Percentiles rank a stretch among this genome's conserved stretches.
phyloP scores from a whole-genome alignment of 805 yeast species.

The Nakazawaea pomicola region DNA sequence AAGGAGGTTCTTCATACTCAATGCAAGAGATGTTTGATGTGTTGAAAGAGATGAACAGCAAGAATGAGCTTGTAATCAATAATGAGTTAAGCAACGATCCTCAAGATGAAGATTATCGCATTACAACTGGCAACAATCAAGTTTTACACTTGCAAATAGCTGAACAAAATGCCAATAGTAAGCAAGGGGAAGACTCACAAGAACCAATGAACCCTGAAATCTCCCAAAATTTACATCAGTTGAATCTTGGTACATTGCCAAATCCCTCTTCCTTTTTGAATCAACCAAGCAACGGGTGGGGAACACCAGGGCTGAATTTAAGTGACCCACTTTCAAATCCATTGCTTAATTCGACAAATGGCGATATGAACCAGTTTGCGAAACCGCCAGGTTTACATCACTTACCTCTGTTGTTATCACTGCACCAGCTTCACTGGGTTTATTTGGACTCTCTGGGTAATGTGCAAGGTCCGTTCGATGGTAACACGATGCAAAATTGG shows the following conservation, averaged over 20 bases:
- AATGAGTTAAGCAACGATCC: neutral
- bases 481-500: slow-evolving; percentile 77
- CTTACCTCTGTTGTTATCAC: slow-evolving; percentile 21
- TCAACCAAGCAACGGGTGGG: neutral
- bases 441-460: slow-evolving; percentile 67
- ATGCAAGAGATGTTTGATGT: slow-evolving; percentile 49
- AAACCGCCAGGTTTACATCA: slow-evolving; percentile 19
- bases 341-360: slow-evolving; percentile 11
- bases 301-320: neutral
- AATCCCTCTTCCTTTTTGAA: neutral
- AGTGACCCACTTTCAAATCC: neutral
- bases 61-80: slow-evolving; percentile 21
- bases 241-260: neutral
- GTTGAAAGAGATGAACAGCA: slow-evolving; percentile 37
- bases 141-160: slow-evolving; percentile 1
- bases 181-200: no score
- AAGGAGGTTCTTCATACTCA: slow-evolving; percentile 39
- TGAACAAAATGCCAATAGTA: neutral
- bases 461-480: slow-evolving; percentile 80
- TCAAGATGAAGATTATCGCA: slow-evolving; percentile 1
- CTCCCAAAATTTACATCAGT: neutral
- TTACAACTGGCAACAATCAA: neutral
- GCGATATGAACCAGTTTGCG: slow-evolving; percentile 14
- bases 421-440: slow-evolving; percentile 55
- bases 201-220: no score